Percentiles rank a stretch among this genome's conserved stretches.
These are phyloP conservation scores for Eucalyptus tenuipes DNA, from an alignment of 345 rosid genomes.

Conservation along the genomic window DNA sequence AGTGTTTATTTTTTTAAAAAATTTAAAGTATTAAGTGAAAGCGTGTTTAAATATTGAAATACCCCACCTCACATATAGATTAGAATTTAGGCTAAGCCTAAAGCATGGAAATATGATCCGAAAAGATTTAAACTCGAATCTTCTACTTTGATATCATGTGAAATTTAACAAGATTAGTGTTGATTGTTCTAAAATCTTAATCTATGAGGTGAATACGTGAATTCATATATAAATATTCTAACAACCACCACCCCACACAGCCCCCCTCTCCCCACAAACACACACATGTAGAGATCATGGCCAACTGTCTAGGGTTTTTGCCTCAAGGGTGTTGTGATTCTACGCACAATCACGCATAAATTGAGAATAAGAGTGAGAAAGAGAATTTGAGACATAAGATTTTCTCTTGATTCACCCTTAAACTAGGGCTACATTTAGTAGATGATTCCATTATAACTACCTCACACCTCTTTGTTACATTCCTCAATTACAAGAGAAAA, in stretches of 20 bases:
- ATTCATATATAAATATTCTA: not conserved
- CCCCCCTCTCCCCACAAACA: accelerated
- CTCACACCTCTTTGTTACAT: too few relatives aligned
- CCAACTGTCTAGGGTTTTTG: not conserved
- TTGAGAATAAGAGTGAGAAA: too few relatives aligned
- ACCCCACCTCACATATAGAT: accelerated
- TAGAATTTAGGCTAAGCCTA: not conserved
- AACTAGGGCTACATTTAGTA: too few relatives aligned
- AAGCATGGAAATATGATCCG: not conserved
- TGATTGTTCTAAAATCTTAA: not conserved
- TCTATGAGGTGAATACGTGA: not conserved
- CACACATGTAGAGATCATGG: not conserved
- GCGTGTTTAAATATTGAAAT: not conserved
- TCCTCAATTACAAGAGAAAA: too few relatives aligned
- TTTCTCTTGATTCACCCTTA: too few relatives aligned
- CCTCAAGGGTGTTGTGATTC: not conserved
- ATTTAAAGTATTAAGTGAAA: not conserved
- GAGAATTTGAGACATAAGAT: too few relatives aligned
- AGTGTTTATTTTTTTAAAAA: not conserved
- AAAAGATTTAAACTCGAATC: not conserved
- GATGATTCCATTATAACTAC: too few relatives aligned
- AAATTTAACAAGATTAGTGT: not conserved
- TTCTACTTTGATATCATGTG: accelerated
- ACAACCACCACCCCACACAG: not conserved
- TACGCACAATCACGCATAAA: accelerated